These are phyloP conservation scores for Petunia hybrid DNA, from an alignment of 305 asterid genomes.

Conservation along the genomic window DNA sequence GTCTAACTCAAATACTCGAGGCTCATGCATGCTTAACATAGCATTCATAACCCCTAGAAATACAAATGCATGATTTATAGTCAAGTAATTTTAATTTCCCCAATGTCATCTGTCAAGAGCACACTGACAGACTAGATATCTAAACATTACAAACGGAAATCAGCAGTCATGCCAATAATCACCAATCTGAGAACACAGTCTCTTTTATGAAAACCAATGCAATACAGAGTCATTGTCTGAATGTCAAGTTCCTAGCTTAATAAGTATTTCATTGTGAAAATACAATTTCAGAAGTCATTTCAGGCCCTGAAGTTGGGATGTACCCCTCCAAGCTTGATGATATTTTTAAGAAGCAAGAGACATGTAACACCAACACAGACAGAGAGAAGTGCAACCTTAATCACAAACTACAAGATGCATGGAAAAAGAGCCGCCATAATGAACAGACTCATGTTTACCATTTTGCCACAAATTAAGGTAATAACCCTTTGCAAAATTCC, in stretches of 20 bases:
- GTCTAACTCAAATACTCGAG: background rate
- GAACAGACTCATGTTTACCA: background rate
- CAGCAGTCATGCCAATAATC: constrained; percentile 2
- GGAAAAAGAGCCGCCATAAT: background rate
- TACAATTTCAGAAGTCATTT: background rate
- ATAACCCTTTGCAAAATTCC: background rate
- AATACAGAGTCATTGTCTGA: constrained; percentile 17
- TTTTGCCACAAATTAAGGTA: constrained; percentile 8
- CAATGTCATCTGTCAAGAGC: constrained; percentile 17
- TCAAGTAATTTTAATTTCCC: background rate
- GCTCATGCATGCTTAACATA: background rate
- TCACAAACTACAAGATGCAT: background rate
- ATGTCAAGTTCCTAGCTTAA: constrained; percentile 4
- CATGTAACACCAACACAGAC: constrained; percentile 8
- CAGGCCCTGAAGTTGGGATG: background rate
- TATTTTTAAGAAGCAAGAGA: background rate
- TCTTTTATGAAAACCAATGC: background rate
- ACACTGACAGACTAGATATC: background rate
- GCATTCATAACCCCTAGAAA: background rate
- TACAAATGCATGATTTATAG: background rate
- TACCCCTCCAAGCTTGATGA: constrained; percentile 17
- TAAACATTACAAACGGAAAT: background rate
- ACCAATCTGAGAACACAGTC: background rate
- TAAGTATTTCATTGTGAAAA: constrained; percentile 5
- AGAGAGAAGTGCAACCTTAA: constrained; percentile 9